phyloP scores from a whole-genome alignment of 441 rosid species.

The Adansonia madagascariensis region DNA sequence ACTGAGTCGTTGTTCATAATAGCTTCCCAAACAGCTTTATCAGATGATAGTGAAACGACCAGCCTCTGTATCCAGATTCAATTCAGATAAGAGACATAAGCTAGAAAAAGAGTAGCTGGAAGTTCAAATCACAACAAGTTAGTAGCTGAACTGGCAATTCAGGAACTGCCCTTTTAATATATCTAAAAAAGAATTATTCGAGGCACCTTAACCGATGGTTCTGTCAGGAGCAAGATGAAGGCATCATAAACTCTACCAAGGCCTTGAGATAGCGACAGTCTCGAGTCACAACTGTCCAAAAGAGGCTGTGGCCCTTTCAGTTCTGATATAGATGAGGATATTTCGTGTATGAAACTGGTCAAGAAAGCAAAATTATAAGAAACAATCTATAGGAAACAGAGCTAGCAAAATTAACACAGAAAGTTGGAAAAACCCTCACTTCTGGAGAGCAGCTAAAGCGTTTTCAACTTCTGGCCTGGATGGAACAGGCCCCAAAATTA shows the following conservation, averaged over 20 bases:
- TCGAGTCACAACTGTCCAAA: slow-evolving; percentile 33
- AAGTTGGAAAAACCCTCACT: slow-evolving; percentile 34
- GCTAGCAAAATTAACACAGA: not conserved
- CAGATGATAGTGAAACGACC: slow-evolving; percentile 57
- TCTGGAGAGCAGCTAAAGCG: slow-evolving; percentile 45
- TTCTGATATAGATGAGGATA: slow-evolving; percentile 41
- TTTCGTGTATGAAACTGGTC: slow-evolving; percentile 33
- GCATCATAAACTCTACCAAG: slow-evolving; percentile 41
- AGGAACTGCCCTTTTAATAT: slow-evolving; percentile 1
- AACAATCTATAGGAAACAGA: not conserved
- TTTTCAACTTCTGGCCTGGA: slow-evolving; percentile 46
- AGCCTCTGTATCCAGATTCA: slow-evolving; percentile 42
- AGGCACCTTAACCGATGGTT: slow-evolving; percentile 54
- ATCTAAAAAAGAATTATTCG: not conserved
- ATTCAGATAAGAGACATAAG: not conserved
- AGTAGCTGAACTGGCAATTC: slow-evolving; percentile 5
- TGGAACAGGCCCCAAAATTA: slow-evolving; percentile 40
- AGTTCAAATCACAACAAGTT: not conserved
- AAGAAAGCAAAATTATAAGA: not conserved
- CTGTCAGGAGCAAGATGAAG: slow-evolving; percentile 44
- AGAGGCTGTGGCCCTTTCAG: slow-evolving; percentile 46
- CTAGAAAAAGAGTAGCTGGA: not conserved
- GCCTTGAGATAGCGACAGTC: slow-evolving; percentile 35
- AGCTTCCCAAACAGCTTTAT: slow-evolving; percentile 62
- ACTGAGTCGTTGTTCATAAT: slow-evolving; percentile 55